Percentiles rank a stretch among this genome's conserved stretches.
Conservation (phyloP, 805 yeast genomes). For the Saccharomycopsis olivae region DNA sequence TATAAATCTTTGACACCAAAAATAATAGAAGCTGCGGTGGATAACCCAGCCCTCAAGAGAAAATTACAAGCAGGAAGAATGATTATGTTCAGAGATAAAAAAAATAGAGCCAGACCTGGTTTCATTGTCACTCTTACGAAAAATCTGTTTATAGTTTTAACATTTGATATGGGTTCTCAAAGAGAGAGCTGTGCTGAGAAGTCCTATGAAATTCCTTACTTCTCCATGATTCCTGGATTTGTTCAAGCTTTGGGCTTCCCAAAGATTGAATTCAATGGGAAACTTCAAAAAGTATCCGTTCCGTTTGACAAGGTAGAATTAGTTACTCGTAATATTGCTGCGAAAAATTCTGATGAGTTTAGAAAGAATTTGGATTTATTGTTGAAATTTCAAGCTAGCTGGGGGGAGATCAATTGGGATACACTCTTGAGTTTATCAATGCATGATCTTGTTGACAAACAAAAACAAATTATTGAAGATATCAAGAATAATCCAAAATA, state of each 20-base stretch:
- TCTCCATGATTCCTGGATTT: constrained; percentile 24
- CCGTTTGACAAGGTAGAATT: constrained; percentile 24
- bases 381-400: constrained; percentile 29
- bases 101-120: constrained; percentile 37
- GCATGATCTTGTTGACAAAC: constrained; percentile 29
- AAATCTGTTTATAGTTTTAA: constrained; percentile 29
- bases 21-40: constrained; percentile 38
- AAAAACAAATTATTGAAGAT: constrained; percentile 26
- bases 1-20: constrained; percentile 35
- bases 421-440: constrained; percentile 27
- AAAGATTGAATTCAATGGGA: constrained; percentile 17
- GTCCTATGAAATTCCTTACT: constrained; percentile 22
- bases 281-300: constrained; percentile 18
- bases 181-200: constrained; percentile 22
- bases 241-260: constrained; percentile 15
- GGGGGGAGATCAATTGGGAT: constrained; percentile 35
- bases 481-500: constrained; percentile 21
- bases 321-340: constrained; percentile 26
- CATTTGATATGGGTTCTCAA: constrained; percentile 34
- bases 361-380: constrained; percentile 27
- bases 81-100: constrained; percentile 43
- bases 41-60: constrained; percentile 37
- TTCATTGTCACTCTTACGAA: constrained; percentile 38
- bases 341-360: constrained; percentile 22
- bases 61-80: constrained; percentile 45